Evolutionary conservation across 306 rosid species (phyloP).

Genomic region (Fragaria nilgerrensis): DNA sequence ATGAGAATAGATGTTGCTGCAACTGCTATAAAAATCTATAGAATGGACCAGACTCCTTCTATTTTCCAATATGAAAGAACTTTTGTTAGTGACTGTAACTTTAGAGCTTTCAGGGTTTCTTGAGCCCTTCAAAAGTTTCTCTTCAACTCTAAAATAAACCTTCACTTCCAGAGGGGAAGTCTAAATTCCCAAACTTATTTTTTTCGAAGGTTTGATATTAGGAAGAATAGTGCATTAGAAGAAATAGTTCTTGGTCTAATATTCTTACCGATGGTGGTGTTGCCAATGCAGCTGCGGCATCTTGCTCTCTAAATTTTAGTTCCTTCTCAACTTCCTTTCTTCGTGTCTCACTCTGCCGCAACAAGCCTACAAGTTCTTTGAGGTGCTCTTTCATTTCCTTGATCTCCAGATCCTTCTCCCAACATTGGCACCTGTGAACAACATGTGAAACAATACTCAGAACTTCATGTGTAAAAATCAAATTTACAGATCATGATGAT

Average conservation of each 20-base stretch:
- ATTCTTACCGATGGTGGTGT: slow-evolving; percentile 71
- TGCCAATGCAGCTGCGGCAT: slow-evolving; percentile 60
- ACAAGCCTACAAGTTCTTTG: slow-evolving; percentile 85
- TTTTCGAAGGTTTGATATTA: neutral
- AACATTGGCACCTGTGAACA: slow-evolving; percentile 74
- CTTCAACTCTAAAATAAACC: neutral
- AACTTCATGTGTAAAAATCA: slow-evolving; percentile 18
- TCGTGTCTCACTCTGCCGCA: slow-evolving; percentile 92
- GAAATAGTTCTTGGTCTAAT: neutral
- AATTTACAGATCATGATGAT: neutral
- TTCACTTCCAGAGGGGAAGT: neutral
- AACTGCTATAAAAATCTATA: neutral
- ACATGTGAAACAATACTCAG: slow-evolving; percentile 26
- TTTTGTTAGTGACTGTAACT: neutral
- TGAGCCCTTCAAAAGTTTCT: neutral
- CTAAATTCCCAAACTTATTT: neutral
- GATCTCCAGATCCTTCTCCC: slow-evolving; percentile 92
- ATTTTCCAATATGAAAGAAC: neutral
- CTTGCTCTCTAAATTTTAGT: slow-evolving; percentile 88
- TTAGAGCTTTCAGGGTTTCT: neutral
- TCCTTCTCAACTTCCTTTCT: slow-evolving; percentile 96
- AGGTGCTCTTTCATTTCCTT: slow-evolving; percentile 99
- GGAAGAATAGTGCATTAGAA: neutral
- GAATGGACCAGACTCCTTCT: neutral
- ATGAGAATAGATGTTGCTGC: neutral